phyloP scores from a whole-genome alignment of 208 protist species.

The Plasmodiophora brassicae region DNA sequence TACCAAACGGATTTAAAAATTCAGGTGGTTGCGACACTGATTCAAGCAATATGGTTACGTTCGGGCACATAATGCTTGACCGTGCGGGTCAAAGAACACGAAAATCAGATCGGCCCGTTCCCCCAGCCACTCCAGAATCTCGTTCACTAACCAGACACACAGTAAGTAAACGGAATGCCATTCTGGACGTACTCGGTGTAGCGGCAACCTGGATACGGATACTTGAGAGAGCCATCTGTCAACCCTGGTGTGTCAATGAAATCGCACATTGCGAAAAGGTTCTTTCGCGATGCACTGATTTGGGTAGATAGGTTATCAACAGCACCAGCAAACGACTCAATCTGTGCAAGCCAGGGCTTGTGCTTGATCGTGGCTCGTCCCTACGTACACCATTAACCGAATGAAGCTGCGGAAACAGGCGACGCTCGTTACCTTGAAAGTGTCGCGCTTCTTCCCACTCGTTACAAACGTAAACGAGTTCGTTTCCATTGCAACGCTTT shows the following conservation, averaged over 20 bases:
- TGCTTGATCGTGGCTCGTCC: conserved; percentile 26
- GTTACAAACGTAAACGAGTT: conserved; percentile 21
- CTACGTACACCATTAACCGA: not conserved
- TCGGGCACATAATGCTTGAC: not conserved
- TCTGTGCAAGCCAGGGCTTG: conserved; percentile 17
- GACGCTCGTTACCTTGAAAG: not conserved
- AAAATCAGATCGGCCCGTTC: not conserved
- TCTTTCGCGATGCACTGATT: not conserved
- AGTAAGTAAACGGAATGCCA: too few species aligned
- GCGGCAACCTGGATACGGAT: conserved; percentile 6
- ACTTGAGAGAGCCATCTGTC: conserved; percentile 1
- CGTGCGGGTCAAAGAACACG: conserved; percentile 20
- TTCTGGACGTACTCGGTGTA: not conserved
- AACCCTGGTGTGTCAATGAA: not conserved
- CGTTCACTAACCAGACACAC: not conserved
- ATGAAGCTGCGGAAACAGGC: not conserved
- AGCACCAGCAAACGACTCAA: conserved; percentile 4
- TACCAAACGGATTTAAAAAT: too few species aligned
- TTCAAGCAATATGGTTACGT: too few species aligned
- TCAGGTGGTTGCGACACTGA: too few species aligned
- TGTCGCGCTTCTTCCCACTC: not conserved
- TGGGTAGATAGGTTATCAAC: conserved; percentile 11
- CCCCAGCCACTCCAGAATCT: conserved; percentile 25
- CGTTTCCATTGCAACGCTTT: conserved; percentile 19
- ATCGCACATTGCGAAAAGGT: conserved; percentile 25